Percentiles rank a stretch among this genome's conserved stretches.
Conservation (phyloP, 2,329 filamentous ascomycete genomes). For the Cercospora nicotianae region DNA sequence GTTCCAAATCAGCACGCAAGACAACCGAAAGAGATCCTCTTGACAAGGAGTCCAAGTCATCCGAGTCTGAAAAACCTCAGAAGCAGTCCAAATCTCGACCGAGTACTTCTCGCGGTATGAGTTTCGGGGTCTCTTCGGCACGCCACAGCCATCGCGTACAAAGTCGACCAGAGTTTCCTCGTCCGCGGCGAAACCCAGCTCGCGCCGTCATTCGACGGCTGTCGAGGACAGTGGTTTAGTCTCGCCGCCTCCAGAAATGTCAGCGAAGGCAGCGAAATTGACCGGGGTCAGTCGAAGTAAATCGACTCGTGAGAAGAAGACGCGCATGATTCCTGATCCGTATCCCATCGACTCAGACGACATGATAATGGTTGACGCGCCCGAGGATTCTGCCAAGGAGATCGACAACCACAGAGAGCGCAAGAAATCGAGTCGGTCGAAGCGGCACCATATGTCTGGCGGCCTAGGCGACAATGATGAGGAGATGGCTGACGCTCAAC, state of each 20-base stretch:
- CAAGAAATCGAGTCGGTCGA: conserved; percentile 45
- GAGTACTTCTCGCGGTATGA: conserved; percentile 59
- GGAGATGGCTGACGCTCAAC: conserved; percentile 43
- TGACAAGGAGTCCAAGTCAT: conserved; percentile 67
- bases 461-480: conserved; percentile 45
- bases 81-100: conserved; percentile 52
- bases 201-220: conserved; percentile 58
- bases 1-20: conserved; percentile 59
- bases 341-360: conserved; percentile 63
- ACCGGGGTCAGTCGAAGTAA: conserved; percentile 59
- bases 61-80: conserved; percentile 69
- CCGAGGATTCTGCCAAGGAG: conserved; percentile 43
- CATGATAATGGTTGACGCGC: conserved; percentile 56
- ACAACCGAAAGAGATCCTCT: conserved; percentile 52
- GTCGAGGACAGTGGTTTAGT: conserved; percentile 66
- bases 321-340: conserved; percentile 56
- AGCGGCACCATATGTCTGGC: conserved; percentile 43
- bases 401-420: conserved; percentile 33
- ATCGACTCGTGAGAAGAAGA: conserved; percentile 52
- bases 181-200: conserved; percentile 42
- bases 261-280: conserved; percentile 75
- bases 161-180: conserved; percentile 64
- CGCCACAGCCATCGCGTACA: conserved; percentile 56
- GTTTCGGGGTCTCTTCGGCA: conserved; percentile 59
- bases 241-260: conserved; percentile 71